Evolutionary conservation across 2,329 filamentous ascomycete species (phyloP).

Genomic region (Monilinia fructicola): DNA sequence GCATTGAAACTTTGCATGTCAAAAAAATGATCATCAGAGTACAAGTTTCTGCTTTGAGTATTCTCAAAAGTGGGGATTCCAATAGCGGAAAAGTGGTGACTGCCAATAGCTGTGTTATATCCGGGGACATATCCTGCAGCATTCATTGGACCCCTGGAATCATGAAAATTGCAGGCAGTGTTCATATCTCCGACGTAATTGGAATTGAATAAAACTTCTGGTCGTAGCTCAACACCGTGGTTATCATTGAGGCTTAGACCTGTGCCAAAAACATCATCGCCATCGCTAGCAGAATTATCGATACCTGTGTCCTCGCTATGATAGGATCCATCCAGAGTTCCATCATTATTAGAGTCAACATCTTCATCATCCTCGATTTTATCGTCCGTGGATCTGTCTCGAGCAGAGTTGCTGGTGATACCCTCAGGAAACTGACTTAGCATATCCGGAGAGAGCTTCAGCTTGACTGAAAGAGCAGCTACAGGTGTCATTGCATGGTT

Average conservation of each 20-base stretch:
- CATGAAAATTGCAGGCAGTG: background rate
- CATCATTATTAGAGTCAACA: background rate
- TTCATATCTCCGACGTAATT: background rate
- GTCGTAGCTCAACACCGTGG: background rate
- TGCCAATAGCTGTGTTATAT: background rate
- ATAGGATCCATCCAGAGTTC: background rate
- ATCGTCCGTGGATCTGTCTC: background rate
- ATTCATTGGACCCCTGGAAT: background rate
- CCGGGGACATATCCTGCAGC: background rate
- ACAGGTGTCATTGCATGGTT: background rate
- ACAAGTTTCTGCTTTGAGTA: background rate
- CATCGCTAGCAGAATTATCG: background rate
- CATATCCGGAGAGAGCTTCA: background rate
- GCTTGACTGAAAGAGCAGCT: background rate
- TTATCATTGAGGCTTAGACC: background rate
- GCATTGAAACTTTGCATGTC: background rate
- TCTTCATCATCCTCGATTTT: background rate
- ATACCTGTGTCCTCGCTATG: background rate
- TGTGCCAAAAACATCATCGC: constrained; percentile 10
- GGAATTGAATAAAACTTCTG: background rate
- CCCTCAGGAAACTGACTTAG: constrained; percentile 6
- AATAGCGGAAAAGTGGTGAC: background rate
- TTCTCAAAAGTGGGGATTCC: background rate
- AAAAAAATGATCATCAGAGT: background rate
- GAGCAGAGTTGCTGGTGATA: background rate